Evolutionary conservation across 805 yeast genomes (phyloP).

Genomic region (Komagataella kurtzmanii): DNA sequence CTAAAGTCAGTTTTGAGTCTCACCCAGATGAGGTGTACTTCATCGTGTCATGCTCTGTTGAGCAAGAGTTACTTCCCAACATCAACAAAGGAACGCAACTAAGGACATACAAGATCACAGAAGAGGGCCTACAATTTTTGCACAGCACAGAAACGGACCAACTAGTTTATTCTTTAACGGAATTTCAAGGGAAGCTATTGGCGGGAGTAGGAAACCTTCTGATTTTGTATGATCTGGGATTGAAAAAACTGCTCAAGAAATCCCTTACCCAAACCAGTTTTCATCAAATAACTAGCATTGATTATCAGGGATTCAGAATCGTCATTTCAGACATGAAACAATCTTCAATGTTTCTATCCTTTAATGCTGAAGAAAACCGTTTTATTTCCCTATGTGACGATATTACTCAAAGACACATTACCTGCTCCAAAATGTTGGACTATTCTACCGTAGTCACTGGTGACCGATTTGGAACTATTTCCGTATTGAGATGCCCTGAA

Average conservation of each 20-base stretch:
- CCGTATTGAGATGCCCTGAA: constrained; percentile 50
- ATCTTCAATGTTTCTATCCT: constrained; percentile 46
- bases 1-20: constrained; percentile 17
- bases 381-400: constrained; percentile 67
- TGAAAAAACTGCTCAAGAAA: constrained; percentile 65
- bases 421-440: constrained; percentile 50
- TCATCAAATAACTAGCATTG: constrained; percentile 38
- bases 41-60: constrained; percentile 28
- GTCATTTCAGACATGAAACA: constrained; percentile 62
- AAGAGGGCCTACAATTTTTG: constrained; percentile 29
- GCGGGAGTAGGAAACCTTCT: constrained; percentile 42
- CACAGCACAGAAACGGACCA: constrained; percentile 49
- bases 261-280: constrained; percentile 33
- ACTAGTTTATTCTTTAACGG: constrained; percentile 31
- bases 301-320: constrained; percentile 41
- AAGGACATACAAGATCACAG: constrained; percentile 21
- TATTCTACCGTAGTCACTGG: constrained; percentile 70
- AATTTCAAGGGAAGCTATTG: constrained; percentile 47
- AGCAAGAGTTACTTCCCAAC: constrained; percentile 18
- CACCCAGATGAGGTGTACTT: constrained; percentile 18
- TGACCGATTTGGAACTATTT: constrained; percentile 76
- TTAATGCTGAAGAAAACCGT: constrained; percentile 27
- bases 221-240: constrained; percentile 61
- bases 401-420: constrained; percentile 48
- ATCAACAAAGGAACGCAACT: constrained; percentile 14